Percentiles rank a stretch among this genome's conserved stretches.
Evolutionary conservation across 2,329 filamentous ascomycete species (phyloP).

Genomic region (Talaromyces sp.): DNA sequence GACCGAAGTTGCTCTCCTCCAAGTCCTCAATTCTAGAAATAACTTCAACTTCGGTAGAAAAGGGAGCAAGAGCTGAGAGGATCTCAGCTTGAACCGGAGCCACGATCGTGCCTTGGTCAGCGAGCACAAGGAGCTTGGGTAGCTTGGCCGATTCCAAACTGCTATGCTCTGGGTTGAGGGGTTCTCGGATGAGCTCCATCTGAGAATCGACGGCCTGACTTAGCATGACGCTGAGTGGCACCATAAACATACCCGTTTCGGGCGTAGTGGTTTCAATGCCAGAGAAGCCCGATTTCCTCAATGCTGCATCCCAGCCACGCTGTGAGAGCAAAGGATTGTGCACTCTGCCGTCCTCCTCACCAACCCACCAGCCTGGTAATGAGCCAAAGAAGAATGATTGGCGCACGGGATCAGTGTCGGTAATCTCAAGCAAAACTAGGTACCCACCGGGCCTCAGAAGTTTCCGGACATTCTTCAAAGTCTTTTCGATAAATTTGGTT

Average conservation of each 20-base stretch:
- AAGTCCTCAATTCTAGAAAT: background rate
- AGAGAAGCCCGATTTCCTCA: slow-evolving; percentile 10
- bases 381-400: background rate
- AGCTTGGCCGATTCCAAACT: background rate
- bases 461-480: slow-evolving; percentile 23
- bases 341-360: slow-evolving; percentile 12
- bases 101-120: background rate
- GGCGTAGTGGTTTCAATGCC: slow-evolving; percentile 8
- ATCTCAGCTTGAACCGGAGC: background rate
- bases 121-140: background rate
- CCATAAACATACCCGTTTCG: background rate
- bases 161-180: background rate
- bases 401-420: slow-evolving; percentile 2
- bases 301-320: background rate
- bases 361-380: slow-evolving; percentile 24
- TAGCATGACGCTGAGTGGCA: background rate
- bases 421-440: slow-evolving; percentile 42
- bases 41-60: background rate
- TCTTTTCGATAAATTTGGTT: slow-evolving; percentile 21
- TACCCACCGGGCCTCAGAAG: slow-evolving; percentile 41
- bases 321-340: background rate
- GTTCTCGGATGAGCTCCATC: slow-evolving; percentile 1
- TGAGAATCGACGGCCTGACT: slow-evolving; percentile 4
- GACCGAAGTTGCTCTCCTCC: background rate
- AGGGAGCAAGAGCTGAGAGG: background rate